Evolutionary conservation across 1,139 yeast species (phyloP), one percentile per base, ranked within the genome.

Genomic region (Petasospora fabianii): DNA sequence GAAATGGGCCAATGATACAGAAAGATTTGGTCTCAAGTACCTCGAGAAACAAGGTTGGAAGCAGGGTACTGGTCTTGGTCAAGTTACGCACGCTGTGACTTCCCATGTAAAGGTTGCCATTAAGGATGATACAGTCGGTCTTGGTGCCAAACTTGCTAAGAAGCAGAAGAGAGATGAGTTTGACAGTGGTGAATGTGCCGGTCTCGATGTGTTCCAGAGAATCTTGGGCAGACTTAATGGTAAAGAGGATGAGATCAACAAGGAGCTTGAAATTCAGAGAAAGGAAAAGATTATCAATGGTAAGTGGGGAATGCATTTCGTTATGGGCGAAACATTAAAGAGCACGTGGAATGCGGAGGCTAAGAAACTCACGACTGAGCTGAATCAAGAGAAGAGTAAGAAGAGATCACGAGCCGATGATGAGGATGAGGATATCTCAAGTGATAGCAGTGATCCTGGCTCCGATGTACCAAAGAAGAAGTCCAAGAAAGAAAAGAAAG

Each of bases 141-240:
- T 90, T 19, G 98, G 97, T 12, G 85, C 94, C n/a, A 81, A 77
- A 49, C 65, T 79, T 39, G 77, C 80, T 18, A 73, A 72, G 55
- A 75, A 74, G 50, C 68, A 66, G 38, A 71, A 72, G 49, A 76
- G 70, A 37, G 83, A 73, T 43, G 84, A 77, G 43, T 70, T 78
- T 52, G 88, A 82, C 51, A 75, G 78, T 44, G 96, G 90, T 36
- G 95, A 84, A 55, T 80, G 92, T 47, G 84, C 92, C 15, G 97
- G 97, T 2, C 68, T 94, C 36, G 97, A 92, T 60, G 95, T 83
- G 13, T 92, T 92, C 59, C 98, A 94, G 64, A 73, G 95, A 55
- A 76, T 92, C 36, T 69, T 92, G 49, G 97, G 97, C 8, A 74
- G 92, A 55, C 71, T 92, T 46, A 92, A 84, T 57, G 94, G 94